A percentile compares a stretch with the other conserved stretches of the same genome.
Evolutionary conservation across 176 grass and related monocot species (phyloP).

Genomic region (Cenchrus purpureus): DNA sequence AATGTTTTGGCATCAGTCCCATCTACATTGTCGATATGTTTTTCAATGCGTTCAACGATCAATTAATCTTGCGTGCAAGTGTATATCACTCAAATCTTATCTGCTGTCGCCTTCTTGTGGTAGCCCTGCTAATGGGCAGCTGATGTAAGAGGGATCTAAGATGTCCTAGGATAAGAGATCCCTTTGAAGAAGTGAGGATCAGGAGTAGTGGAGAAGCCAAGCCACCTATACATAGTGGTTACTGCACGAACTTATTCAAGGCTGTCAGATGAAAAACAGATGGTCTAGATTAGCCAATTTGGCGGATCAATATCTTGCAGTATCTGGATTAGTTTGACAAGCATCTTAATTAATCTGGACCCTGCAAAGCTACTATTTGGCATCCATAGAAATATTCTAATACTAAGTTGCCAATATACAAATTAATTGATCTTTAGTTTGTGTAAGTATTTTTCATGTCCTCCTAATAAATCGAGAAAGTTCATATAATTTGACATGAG

Average conservation of each 20-base stretch:
- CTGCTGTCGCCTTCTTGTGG: slow-evolving; percentile 33
- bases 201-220: slow-evolving; percentile 11
- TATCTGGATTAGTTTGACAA: background rate
- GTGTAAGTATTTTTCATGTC: background rate
- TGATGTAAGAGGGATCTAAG: slow-evolving; percentile 11
- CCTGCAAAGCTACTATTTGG: background rate
- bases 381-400: background rate
- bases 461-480: background rate
- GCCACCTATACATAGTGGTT: no score
- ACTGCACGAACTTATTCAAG: background rate
- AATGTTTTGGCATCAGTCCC: slow-evolving; percentile 26
- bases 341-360: background rate
- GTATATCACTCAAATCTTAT: slow-evolving; percentile 20
- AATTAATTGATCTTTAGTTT: background rate
- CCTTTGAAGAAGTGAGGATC: slow-evolving; percentile 15
- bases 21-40: slow-evolving; percentile 20
- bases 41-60: background rate
- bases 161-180: slow-evolving; percentile 22
- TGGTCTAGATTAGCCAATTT: background rate
- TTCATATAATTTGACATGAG: background rate
- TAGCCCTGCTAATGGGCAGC: slow-evolving; percentile 13
- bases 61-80: background rate
- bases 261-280: background rate
- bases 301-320: background rate
- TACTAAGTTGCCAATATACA: background rate